Evolutionary conservation across 2,329 filamentous ascomycete genomes (phyloP).

Genomic region (Curvularia eragrostidis): DNA sequence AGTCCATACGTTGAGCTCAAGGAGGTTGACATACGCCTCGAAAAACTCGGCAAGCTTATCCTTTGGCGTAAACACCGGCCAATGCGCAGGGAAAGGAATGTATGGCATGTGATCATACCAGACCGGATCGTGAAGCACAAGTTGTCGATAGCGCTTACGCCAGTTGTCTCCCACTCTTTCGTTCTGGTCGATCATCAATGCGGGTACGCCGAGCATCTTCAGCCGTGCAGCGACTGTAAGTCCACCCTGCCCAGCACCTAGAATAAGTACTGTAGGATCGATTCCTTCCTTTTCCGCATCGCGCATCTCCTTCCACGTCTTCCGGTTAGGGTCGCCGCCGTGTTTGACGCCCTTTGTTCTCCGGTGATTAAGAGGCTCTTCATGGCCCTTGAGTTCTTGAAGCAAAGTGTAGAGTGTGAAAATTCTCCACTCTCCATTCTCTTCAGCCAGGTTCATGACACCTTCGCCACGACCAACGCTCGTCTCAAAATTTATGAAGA

Average conservation of each 20-base stretch:
- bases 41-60: slow-evolving; percentile 50
- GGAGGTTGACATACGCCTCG: slow-evolving; percentile 47
- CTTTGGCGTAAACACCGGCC: slow-evolving; percentile 44
- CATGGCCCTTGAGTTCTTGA: slow-evolving; percentile 47
- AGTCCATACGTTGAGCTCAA: slow-evolving; percentile 51
- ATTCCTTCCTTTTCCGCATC: slow-evolving; percentile 36
- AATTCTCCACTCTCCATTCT: slow-evolving; percentile 48
- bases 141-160: slow-evolving; percentile 55
- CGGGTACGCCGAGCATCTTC: slow-evolving; percentile 52
- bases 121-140: slow-evolving; percentile 52
- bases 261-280: slow-evolving; percentile 41
- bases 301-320: slow-evolving; percentile 42
- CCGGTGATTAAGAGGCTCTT: slow-evolving; percentile 35
- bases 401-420: slow-evolving; percentile 51
- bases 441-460: slow-evolving; percentile 44
- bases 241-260: slow-evolving; percentile 55
- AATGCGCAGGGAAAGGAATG: slow-evolving; percentile 40
- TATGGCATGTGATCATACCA: slow-evolving; percentile 52
- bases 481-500: slow-evolving; percentile 42
- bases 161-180: slow-evolving; percentile 55
- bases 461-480: slow-evolving; percentile 42
- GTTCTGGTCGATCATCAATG: slow-evolving; percentile 56
- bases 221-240: slow-evolving; percentile 54
- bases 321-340: slow-evolving; percentile 36
- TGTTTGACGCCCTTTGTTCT: slow-evolving; percentile 40